Conservation (phyloP, 2,329 filamentous ascomycete genomes). For the Fusarium longipes region DNA sequence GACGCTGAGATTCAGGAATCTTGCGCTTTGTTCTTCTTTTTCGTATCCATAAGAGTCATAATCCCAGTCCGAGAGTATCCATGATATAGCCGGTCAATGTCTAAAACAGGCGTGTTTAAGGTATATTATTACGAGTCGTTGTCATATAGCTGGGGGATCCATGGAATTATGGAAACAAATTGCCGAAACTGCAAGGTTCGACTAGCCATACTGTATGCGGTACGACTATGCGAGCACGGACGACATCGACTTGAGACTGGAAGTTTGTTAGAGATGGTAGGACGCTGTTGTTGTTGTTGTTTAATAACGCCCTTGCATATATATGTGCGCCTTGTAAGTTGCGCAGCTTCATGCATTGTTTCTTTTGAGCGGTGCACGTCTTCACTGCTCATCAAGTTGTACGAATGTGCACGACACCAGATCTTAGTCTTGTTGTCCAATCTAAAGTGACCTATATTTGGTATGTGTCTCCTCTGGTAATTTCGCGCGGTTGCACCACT, state of each 20-base stretch:
- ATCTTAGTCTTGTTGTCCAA: constrained; percentile 3
- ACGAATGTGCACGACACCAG: constrained; percentile 4
- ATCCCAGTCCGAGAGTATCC: not conserved
- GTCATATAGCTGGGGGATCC: not conserved
- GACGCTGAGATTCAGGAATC: not conserved
- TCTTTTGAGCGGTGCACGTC: not conserved
- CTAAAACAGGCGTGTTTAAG: constrained; percentile 5
- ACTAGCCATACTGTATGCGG: constrained; percentile 1
- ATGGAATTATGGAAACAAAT: constrained; percentile 22
- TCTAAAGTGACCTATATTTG: constrained; percentile 26
- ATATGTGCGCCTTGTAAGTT: constrained; percentile 12
- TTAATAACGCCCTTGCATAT: not conserved
- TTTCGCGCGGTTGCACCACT: constrained; percentile 17
- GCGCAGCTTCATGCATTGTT: constrained; percentile 6
- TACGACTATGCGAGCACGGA: constrained; percentile 14
- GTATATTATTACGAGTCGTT: constrained; percentile 11
- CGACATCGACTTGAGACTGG: constrained; percentile 1
- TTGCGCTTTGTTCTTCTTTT: not conserved
- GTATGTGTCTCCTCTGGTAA: constrained; percentile 10
- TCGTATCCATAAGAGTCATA: not conserved
- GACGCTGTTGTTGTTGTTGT: not conserved
- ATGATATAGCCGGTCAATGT: not conserved
- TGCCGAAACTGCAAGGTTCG: constrained; percentile 20
- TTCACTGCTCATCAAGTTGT: constrained; percentile 1
- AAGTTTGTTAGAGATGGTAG: not conserved